A percentile compares a stretch with the other conserved stretches of the same genome.
These are phyloP conservation scores for Fagopyrum tataricum DNA, from an alignment of 148 eudicot genomes.

Conservation along the genomic window DNA sequence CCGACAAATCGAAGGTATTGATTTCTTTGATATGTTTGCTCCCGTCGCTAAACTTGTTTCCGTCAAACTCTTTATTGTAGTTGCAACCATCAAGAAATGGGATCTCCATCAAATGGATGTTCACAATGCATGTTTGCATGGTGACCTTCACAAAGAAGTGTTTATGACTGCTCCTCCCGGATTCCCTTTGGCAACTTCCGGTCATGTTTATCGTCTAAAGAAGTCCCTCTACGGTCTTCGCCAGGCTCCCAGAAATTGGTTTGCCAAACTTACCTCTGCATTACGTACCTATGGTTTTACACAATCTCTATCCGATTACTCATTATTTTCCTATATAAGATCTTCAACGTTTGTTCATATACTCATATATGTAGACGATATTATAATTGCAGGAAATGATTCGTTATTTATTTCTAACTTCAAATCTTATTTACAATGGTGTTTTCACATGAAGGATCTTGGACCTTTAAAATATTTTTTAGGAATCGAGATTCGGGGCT, in stretches of 20 bases:
- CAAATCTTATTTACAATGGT: background rate
- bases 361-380: conserved; percentile 12
- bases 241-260: conserved; percentile 11
- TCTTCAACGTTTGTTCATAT: background rate
- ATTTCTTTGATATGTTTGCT: conserved; percentile 1
- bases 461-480: conserved; percentile 15
- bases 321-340: background rate
- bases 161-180: background rate
- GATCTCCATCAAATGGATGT: conserved; percentile 2
- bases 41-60: conserved; percentile 1
- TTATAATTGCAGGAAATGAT: conserved; percentile 6
- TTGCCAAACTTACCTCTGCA: background rate
- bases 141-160: background rate
- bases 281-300: background rate
- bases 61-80: background rate
- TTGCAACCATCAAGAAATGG: background rate
- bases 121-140: background rate
- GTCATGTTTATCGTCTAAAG: background rate
- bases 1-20: background rate
- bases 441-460: conserved; percentile 15
- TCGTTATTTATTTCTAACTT: background rate
- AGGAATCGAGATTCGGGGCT: background rate
- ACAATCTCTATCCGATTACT: background rate
- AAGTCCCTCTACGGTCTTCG: conserved; percentile 10
- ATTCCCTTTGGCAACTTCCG: background rate